Evolutionary conservation across 495 filamentous ascomycete genomes (phyloP).

Genomic region (Trypethelium eluteriae): DNA sequence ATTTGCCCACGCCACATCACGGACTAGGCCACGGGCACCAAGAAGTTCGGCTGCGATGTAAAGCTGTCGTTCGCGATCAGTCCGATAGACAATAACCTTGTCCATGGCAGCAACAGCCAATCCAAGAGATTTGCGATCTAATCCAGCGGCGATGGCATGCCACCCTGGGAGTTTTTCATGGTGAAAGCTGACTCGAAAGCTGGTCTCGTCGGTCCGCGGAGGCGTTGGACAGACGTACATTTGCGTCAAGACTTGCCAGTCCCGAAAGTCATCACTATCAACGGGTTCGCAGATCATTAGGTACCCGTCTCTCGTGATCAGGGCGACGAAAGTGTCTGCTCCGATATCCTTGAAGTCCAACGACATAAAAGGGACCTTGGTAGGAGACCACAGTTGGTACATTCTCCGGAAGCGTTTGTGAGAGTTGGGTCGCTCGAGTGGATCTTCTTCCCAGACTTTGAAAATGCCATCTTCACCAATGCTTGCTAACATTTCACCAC

Average conservation of each 20-base stretch:
- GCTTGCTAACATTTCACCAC: slow-evolving; percentile 55
- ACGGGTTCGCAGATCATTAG: slow-evolving; percentile 79
- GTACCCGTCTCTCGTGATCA: slow-evolving; percentile 71
- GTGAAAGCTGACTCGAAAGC: slow-evolving; percentile 78
- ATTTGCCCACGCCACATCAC: slow-evolving; percentile 88
- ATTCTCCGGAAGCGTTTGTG: slow-evolving; percentile 70
- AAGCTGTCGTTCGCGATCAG: slow-evolving; percentile 55
- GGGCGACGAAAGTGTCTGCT: slow-evolving; percentile 67
- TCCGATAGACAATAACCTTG: slow-evolving; percentile 70
- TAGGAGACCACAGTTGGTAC: slow-evolving; percentile 48
- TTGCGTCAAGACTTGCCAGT: slow-evolving; percentile 67
- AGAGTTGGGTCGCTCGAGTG: slow-evolving; percentile 57
- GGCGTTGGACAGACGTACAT: slow-evolving; percentile 52
- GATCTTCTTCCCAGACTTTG: slow-evolving; percentile 85
- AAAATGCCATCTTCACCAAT: slow-evolving; percentile 82
- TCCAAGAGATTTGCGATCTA: slow-evolving; percentile 62
- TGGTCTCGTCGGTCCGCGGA: slow-evolving; percentile 72
- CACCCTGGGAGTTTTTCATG: slow-evolving; percentile 73
- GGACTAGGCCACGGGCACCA: slow-evolving; percentile 66
- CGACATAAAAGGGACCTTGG: slow-evolving; percentile 61
- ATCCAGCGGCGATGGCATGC: slow-evolving; percentile 64
- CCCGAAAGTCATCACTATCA: slow-evolving; percentile 69
- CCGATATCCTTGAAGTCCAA: slow-evolving; percentile 72
- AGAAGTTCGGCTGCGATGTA: slow-evolving; percentile 69
- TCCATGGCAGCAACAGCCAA: slow-evolving; percentile 81